Base-by-base conservation (phyloP, 1,139 yeast genomes). In the Fermentozyma sake region DNA sequence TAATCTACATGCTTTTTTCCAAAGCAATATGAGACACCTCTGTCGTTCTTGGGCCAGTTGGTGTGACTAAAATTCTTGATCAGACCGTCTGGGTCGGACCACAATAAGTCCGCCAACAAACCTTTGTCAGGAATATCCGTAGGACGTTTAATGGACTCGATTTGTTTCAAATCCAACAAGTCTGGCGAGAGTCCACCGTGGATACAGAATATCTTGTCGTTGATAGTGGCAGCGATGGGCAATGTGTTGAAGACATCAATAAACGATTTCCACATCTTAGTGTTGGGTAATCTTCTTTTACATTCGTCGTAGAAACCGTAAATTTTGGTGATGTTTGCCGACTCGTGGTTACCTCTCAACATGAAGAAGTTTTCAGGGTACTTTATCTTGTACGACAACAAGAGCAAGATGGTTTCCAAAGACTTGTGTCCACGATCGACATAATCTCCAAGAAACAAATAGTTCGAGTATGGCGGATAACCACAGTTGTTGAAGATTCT, bases 181-280 rank as follows among this genome's bases (percentile, higher is more conserved):
- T 77, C 78, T 3, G 95, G 95, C 0, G 94, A 83, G 24, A 85
- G 66, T 4, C 95, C 95, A 18, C 95, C 95, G 57, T 85, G 95
- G 32, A 85, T 84, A 58, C 95, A 84, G 43, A 85, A 85, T 22
- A 85, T 83, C 51, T 80, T 80, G 41, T 84, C 89, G 28, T 83
- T 85, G 43, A 85, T 79, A 4, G 85, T 76, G 4, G 95, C 95
- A 5, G 95, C 95, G 32, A 84, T 76, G 2, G 95, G 95, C 39
- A 85, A 62, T 8, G 87, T 78, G 54, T 84, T 85, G 65, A 85
- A 85, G 3, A 81, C 93, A 52, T 85, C 95, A 34, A 85, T 72
- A 42, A 83, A 77, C 31, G 58, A 50, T 50, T 81, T 84, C 95
- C 95, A 85, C 33, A 76, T 57, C 48, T 78, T 81, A 33, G 55